These are phyloP conservation scores for Meira nashicola DNA, from an alignment of 1,284 basidiomycete species.

Conservation along the genomic window DNA sequence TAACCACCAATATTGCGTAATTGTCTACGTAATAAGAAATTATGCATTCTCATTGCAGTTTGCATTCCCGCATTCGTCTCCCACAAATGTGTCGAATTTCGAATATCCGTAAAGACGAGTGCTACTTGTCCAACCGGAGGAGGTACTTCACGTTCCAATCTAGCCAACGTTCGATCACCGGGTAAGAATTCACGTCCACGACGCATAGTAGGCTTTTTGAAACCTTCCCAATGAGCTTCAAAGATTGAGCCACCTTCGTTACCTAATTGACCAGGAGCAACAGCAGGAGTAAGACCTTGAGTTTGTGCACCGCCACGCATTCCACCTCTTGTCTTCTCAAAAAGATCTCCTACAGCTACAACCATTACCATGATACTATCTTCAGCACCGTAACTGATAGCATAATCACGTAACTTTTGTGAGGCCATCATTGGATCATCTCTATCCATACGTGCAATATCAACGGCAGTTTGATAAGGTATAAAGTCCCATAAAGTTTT, in stretches of 20 bases:
- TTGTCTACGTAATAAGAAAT: constrained; percentile 77
- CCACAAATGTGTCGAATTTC: constrained; percentile 95
- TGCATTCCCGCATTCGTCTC: constrained; percentile 95
- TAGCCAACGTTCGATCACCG: constrained; percentile 55
- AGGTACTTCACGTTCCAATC: constrained; percentile 74
- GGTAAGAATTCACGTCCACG: constrained; percentile 32
- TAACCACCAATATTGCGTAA: constrained; percentile 90
- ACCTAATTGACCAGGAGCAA: constrained; percentile 51
- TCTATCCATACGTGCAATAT: constrained; percentile 78
- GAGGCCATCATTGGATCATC: constrained; percentile 93
- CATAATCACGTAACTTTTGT: constrained; percentile 92
- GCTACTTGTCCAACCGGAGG: constrained; percentile 85
- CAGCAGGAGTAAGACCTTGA: too few relatives aligned
- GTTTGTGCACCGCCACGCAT: neutral
- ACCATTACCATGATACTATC: constrained; percentile 98
- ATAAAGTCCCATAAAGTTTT: constrained; percentile 89
- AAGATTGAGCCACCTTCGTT: constrained; percentile 46
- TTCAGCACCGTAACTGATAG: constrained; percentile 91
- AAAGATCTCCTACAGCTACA: constrained; percentile 75
- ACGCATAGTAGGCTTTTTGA: constrained; percentile 38
- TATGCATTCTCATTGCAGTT: constrained; percentile 87
- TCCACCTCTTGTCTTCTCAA: constrained; percentile 59
- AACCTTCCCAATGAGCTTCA: constrained; percentile 21
- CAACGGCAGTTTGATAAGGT: constrained; percentile 91
- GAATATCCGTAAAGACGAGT: constrained; percentile 96